Evolutionary conservation across 768 basidiomycete species (phyloP).

Genomic region (Boletales sp.): DNA sequence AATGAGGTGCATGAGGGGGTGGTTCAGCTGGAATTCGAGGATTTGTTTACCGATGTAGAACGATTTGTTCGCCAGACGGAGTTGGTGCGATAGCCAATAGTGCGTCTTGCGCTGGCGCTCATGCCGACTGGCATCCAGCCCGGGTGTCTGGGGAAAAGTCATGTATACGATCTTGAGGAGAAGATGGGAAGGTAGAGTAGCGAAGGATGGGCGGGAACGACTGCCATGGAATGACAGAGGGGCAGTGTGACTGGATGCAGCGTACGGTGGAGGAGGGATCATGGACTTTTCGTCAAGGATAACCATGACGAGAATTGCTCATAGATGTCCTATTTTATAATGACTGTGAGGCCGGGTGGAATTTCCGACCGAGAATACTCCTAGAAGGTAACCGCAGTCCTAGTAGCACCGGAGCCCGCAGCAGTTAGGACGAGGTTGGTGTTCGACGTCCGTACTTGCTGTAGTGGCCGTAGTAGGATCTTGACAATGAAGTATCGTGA

Average conservation of each 20-base stretch:
- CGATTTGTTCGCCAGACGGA: slow-evolving; percentile 62
- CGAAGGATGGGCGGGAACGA: slow-evolving; percentile 17
- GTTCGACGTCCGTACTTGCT: too few relatives aligned
- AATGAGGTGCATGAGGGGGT: neutral
- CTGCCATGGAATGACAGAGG: slow-evolving; percentile 36
- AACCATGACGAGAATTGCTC: slow-evolving; percentile 33
- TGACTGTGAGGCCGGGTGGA: neutral
- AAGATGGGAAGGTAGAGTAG: slow-evolving; percentile 54
- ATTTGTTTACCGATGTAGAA: slow-evolving; percentile 56
- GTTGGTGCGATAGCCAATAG: slow-evolving; percentile 62
- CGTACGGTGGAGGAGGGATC: slow-evolving; percentile 38
- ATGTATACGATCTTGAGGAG: slow-evolving; percentile 67
- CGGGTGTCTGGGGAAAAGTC: slow-evolving; percentile 52
- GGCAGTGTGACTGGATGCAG: slow-evolving; percentile 14
- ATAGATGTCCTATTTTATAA: slow-evolving; percentile 1
- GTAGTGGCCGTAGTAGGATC: too few relatives aligned
- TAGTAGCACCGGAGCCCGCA: neutral
- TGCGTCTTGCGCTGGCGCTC: slow-evolving; percentile 63
- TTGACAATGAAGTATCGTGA: too few relatives aligned
- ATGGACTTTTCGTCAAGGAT: slow-evolving; percentile 43
- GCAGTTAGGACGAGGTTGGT: too few relatives aligned
- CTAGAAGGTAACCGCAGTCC: neutral
- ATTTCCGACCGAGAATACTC: neutral
- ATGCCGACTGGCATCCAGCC: slow-evolving; percentile 36
- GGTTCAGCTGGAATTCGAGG: neutral